phyloP scores from a whole-genome alignment of 306 rosid genomes.

The Ziziphus jujuba region DNA sequence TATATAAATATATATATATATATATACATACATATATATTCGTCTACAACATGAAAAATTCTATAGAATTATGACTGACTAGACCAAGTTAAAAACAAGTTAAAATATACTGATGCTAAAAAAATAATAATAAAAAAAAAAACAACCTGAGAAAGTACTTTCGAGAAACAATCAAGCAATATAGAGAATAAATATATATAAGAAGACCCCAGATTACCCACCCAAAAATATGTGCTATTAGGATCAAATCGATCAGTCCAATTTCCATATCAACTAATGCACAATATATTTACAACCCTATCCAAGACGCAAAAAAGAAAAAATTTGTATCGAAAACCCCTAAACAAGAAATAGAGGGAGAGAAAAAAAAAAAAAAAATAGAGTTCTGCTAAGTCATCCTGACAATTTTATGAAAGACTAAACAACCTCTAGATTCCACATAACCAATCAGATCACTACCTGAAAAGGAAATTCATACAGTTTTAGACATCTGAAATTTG shows the following conservation, averaged over 20 bases:
- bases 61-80: too few species aligned
- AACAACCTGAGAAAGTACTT: too few species aligned
- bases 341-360: constrained; percentile 10
- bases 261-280: constrained; percentile 40
- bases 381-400: constrained; percentile 38
- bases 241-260: constrained; percentile 28
- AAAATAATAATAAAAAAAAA: too few species aligned
- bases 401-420: constrained; percentile 39
- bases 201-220: neutral
- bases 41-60: too few species aligned
- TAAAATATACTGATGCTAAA: too few species aligned
- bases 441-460: constrained; percentile 45
- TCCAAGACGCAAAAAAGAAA: constrained; percentile 22
- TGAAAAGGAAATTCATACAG: constrained; percentile 32
- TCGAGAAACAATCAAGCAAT: too few species aligned
- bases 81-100: too few species aligned
- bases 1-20: too few species aligned
- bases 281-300: constrained; percentile 61
- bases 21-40: too few species aligned
- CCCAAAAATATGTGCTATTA: neutral
- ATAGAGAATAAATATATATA: too few species aligned
- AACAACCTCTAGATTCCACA: constrained; percentile 47
- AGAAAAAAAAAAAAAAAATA: constrained; percentile 28
- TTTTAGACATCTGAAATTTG: constrained; percentile 20
- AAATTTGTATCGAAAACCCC: constrained; percentile 15